Evolutionary conservation across 2,329 filamentous ascomycete species (phyloP).

Genomic region (Aspergillus chevalieri): DNA sequence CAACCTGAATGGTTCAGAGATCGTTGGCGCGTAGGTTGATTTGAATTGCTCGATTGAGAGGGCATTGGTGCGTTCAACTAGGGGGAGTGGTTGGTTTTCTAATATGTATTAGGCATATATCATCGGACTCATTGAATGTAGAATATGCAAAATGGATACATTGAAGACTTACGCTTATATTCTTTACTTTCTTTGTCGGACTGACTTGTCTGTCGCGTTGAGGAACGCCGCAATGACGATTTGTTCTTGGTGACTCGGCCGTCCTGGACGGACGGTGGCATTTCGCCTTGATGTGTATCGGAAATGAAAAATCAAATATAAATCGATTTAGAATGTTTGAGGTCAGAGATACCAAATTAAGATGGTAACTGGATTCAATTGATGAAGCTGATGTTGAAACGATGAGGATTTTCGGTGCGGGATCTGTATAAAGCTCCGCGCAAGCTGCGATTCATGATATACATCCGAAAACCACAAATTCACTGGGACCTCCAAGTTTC

Average conservation of each 20-base stretch:
- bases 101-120: background rate
- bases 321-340: no score
- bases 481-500: no score
- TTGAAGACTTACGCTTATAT: background rate
- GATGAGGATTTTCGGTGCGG: no score
- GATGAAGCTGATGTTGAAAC: no score
- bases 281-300: background rate
- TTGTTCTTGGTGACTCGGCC: slow-evolving; percentile 19
- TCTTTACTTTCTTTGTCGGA: background rate
- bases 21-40: slow-evolving; percentile 23
- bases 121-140: background rate
- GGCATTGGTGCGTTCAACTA: slow-evolving; percentile 40
- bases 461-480: no score
- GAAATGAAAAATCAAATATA: no score
- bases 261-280: slow-evolving; percentile 16
- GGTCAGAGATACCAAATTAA: no score
- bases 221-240: slow-evolving; percentile 2
- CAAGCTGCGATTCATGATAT: no score
- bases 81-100: slow-evolving; percentile 14
- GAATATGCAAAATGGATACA: no score
- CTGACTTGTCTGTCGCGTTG: background rate
- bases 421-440: no score
- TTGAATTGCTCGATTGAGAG: slow-evolving; percentile 36
- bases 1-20: background rate
- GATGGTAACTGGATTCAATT: no score